Conservation (phyloP, 768 basidiomycete species). For the Sarcodon aspratus region DNA sequence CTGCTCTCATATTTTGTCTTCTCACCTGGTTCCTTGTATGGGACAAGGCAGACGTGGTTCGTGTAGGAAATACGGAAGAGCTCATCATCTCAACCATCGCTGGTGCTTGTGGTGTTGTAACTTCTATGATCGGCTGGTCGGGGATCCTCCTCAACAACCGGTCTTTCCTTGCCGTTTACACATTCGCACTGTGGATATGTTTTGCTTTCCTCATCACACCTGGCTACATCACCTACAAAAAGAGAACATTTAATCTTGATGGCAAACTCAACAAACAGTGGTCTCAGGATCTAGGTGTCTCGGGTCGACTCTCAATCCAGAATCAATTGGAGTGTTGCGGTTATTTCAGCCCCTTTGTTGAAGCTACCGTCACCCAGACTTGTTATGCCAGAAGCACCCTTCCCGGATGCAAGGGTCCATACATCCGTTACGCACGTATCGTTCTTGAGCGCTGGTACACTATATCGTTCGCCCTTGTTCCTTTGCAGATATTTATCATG, state of each 20-base stretch:
- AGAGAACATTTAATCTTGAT: constrained; percentile 65
- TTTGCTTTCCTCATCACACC: constrained; percentile 63
- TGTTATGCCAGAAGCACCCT: constrained; percentile 65
- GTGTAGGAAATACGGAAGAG: constrained; percentile 56
- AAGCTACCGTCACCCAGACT: constrained; percentile 62
- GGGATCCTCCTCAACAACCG: constrained; percentile 81
- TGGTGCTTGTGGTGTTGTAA: constrained; percentile 44
- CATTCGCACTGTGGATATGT: constrained; percentile 60
- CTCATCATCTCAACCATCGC: constrained; percentile 64
- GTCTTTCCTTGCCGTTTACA: constrained; percentile 67
- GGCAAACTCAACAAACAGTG: constrained; percentile 74
- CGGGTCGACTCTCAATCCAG: constrained; percentile 58
- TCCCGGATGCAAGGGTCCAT: constrained; percentile 63
- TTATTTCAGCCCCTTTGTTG: constrained; percentile 70
- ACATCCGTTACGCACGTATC: constrained; percentile 42
- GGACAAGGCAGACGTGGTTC: constrained; percentile 56
- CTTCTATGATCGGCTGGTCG: constrained; percentile 64
- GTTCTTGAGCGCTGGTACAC: constrained; percentile 58
- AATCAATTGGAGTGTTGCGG: constrained; percentile 72
- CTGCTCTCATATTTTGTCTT: constrained; percentile 52
- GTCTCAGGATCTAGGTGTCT: constrained; percentile 48
- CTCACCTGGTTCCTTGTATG: constrained; percentile 74
- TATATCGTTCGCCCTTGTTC: constrained; percentile 52
- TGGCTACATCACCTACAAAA: constrained; percentile 72
- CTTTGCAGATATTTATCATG: constrained; percentile 55